Conservation (phyloP, 352 stramenopile genomes). For the Globisporangium barbulae region DNA sequence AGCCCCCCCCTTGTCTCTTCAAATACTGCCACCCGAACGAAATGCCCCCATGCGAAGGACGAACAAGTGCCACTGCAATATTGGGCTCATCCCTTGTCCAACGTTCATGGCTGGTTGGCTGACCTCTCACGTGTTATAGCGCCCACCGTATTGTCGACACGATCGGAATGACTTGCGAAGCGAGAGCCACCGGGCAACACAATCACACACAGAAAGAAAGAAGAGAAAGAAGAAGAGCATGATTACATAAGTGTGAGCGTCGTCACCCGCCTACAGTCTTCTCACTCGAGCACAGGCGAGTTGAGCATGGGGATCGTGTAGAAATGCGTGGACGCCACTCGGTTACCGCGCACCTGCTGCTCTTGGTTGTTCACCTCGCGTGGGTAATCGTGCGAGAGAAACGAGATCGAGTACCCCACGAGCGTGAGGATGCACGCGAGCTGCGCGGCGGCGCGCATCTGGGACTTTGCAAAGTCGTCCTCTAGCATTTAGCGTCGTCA, state of each 20-base stretch:
- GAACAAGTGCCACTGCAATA: neutral
- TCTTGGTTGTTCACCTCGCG: constrained; percentile 9
- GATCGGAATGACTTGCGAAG: neutral
- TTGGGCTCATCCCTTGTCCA: neutral
- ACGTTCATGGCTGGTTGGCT: too few relatives aligned
- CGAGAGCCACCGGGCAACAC: neutral
- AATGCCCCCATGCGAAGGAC: neutral
- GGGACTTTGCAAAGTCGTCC: constrained; percentile 42
- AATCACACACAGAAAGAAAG: neutral
- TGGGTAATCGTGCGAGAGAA: constrained; percentile 57
- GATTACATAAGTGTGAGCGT: neutral
- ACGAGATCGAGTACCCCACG: constrained; percentile 67
- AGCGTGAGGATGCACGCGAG: constrained; percentile 70
- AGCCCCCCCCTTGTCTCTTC: neutral
- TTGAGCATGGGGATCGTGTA: constrained; percentile 19
- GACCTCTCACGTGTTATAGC: too few relatives aligned
- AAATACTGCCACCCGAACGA: neutral
- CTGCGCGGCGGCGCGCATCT: constrained; percentile 63
- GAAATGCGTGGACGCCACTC: constrained; percentile 12
- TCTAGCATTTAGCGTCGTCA: constrained; percentile 18
- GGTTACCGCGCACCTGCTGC: neutral
- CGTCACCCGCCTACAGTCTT: neutral
- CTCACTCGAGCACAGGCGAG: constrained; percentile 9
- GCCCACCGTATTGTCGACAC: neutral
- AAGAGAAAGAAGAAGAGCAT: neutral